These are phyloP conservation scores for Boletellus dicymbophilus DNA, from an alignment of 1,284 basidiomycete genomes.

Conservation along the genomic window DNA sequence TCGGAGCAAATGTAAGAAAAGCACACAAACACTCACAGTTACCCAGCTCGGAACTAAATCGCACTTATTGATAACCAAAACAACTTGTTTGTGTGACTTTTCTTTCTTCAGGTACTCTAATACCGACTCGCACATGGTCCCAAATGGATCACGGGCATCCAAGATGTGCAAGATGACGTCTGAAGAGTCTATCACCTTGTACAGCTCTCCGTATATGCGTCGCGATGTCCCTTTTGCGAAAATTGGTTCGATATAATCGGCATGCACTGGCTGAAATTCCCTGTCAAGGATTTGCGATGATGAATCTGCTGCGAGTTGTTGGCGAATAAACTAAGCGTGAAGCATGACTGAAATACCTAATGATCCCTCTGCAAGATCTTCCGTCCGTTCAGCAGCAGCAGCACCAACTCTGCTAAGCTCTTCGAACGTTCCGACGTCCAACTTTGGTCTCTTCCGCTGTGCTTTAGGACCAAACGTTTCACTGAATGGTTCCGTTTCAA, in stretches of 20 bases:
- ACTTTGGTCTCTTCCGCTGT: conserved; percentile 84
- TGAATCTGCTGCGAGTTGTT: conserved; percentile 13
- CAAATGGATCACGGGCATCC: conserved; percentile 95
- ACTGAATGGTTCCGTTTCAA: conserved; percentile 90
- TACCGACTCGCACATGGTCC: conserved; percentile 96
- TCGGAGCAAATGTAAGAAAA: neutral
- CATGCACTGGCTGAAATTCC: conserved; percentile 57
- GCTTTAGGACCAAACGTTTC: conserved; percentile 95
- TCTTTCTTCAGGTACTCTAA: conserved; percentile 95
- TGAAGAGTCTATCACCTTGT: conserved; percentile 99
- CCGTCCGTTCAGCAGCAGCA: conserved; percentile 34
- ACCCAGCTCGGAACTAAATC: conserved; percentile 99
- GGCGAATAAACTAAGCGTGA: conserved; percentile 22
- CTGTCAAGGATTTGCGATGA: conserved; percentile 18
- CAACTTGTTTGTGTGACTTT: conserved; percentile 96
- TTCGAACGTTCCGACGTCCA: conserved; percentile 86
- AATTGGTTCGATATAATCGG: conserved; percentile 82
- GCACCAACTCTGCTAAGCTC: conserved; percentile 77
- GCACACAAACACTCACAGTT: conserved; percentile 64
- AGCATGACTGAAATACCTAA: conserved; percentile 12
- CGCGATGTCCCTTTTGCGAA: conserved; percentile 92
- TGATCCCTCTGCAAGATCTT: conserved; percentile 8
- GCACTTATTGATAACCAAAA: conserved; percentile 98
- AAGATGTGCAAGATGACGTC: conserved; percentile 97
- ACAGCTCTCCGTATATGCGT: conserved; percentile 97